Evolutionary conservation across 2,329 filamentous ascomycete genomes (phyloP), one percentile per base, ranked within the genome.

Genomic region (Escovopsis sp.): DNA sequence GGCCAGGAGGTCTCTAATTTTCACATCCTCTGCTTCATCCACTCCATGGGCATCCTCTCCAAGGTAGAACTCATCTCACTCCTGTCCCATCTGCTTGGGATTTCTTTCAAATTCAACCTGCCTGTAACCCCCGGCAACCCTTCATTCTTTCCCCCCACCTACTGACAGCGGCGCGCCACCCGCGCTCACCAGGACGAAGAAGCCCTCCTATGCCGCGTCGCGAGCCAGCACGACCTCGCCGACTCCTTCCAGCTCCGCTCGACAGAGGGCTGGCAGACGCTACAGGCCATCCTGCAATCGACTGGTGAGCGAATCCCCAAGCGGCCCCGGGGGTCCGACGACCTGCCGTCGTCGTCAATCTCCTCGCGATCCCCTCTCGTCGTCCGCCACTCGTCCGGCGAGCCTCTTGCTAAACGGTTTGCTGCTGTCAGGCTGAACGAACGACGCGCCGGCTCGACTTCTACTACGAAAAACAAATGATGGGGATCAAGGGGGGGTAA

Each of bases 241-340:
- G 82, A 92, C 47, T 79, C 78, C 41, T 77, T 85, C 53, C 79
- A 90, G 54, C 71, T 98, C 47, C 75, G 86, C 59, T 79, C 85
- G 48, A 87, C 81, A 48, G 72, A 79, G 53, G 90, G 90, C 52
- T 98, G 90, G 90, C 82, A 87, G 58, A 96, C 85, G 40, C 70
- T 98, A 53, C 71, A 88, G 61, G 79, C 82, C 58, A 93, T 98
- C 57, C 73, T 96, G 63, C 76, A 90, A 76, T 82, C 86, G 75
- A 86, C 84, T 72, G 85, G 87, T 93, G 87, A 94, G 82, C 79
- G 79, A 75, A 75, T 79, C 73, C 78, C 77, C 60, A 92, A 90
- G 70, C 81, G 74, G 54, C 59, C 54, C 53, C 62, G 61, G 51
- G 55, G 57, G 46, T 49, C 53, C 50, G 55, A 54, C 53, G 58